Evolutionary conservation across 495 filamentous ascomycete species (phyloP), one percentile per base, ranked within the genome.

Genomic region (Penicillium paradoxum): DNA sequence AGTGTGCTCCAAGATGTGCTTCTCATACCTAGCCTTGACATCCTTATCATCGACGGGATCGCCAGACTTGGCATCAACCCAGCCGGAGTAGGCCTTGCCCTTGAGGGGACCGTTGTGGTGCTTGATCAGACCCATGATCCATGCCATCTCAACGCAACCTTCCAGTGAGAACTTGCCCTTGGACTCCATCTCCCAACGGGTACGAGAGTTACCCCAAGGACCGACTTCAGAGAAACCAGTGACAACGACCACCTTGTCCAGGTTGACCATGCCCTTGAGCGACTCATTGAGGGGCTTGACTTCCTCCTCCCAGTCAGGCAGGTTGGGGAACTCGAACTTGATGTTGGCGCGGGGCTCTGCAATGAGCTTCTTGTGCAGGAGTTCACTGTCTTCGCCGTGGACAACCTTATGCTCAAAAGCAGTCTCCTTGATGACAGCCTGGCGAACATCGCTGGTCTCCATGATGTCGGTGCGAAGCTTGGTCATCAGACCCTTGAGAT

Each of bases 51-150:
- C 91, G 25, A 99, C 90, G 10, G 93, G 93, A 44, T 97, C 92
- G 14, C 89, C 85, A 37, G 88, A 84, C 82, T 97, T 97, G 54
- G 81, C 80, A 63, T 99, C 93, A 49, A 97, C 91, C 93, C 93
- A 99, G 50, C 93, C 93, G 43, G 93, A 89, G 72, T 99, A 97
- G 37, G 86, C 83, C 75, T 96, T 87, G 66, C 95, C 93, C 74
- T 97, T 97, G 66, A 99, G 84, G 7, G 90, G 89, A n/a, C 93
- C 95, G 57, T 97, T 97, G 75, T 96, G 89, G 67, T 99, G 95
- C 75, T 88, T 95, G 72, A 99, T 97, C 51, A 97, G 85, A 51
- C 95, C 95, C 93, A 97, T 99, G 65, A 99, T 89, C 93, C 93
- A 99, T 27, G 93, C 90, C 93, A 99, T 97, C 72, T 99, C 93